Evolutionary conservation across 148 eudicot genomes (phyloP), one percentile per base, ranked within the genome.

Genomic region (Selenicereus undatus): DNA sequence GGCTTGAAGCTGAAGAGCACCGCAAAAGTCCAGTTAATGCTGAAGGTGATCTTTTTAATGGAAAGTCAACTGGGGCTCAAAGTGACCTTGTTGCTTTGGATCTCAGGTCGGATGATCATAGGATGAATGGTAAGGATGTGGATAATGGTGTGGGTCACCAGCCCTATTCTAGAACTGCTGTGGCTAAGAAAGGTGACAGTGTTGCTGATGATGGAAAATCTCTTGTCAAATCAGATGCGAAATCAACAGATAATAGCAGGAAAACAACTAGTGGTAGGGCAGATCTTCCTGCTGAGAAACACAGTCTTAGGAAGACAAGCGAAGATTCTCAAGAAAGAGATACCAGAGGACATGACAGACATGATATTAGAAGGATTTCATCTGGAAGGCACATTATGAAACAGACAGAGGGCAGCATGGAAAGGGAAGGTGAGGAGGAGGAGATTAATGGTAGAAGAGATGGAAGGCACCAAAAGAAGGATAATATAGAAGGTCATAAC

Each of bases 401-500:
- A 80, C 88, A 87, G 76, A 75, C 26, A 60, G 88, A 86, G 76
- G 82, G 82, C 80, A 79, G 66, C 71, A 91, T 86, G 80, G 89
- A 80, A 45, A 86, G 89, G 80, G 80, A 78, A 71, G 81, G 74
- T 81, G 86, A 65, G 76, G 90, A 86, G 87, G 89, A 83, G 74
- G 91, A 87, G 76, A 82, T 16, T 81, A 87, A 30, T 86, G 83
- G 79, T 81, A 86, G 83, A 75, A 86, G 84, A 74, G 95, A 89
- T 74, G 94, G 87, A 77, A 89, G 85, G 84, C 87, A 88, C 60
- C 78, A 43, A 62, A 90, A 81, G 83, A 87, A 83, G 84, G 90
- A 88, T 81, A 89, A 79, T 58, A 80, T 14, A 12, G 91, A 85
- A 70, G 90, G 87, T 81, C 75, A 75, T 76, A 85, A 84, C 81